Base-by-base conservation (phyloP, 306 rosid species). In the Fagus sylvatica region DNA sequence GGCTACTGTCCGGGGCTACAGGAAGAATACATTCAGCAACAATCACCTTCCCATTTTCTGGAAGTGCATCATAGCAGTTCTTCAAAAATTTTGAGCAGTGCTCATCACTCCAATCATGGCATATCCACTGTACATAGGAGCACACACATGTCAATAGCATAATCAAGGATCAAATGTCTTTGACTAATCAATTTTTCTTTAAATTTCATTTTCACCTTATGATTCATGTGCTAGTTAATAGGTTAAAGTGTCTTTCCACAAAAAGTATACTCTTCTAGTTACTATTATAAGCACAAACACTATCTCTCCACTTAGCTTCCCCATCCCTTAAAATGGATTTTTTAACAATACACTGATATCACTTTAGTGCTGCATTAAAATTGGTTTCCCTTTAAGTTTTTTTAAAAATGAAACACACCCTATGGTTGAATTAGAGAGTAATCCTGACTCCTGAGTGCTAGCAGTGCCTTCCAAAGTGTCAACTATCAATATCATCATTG, bases 31-130 rank as follows among this genome's bases (percentile, higher is more conserved):
- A 87, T 76, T 95, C 99, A 0, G 90, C 98, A 51, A 93, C 85
- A n/a, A 95, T 91, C 96, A 93, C 97, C 72, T 95, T 93, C 30
- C 98, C 98, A 2, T 87, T 68, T 8, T 87, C 83, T 0, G 98
- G 97, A 9, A 95, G 86, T 3, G 98, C 91, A 0, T 82, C 89
- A 0, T 90, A 85, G 87, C 98, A 95, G 73, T 93, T 93, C 90
- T 88, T 93, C 85, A 95, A 79, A 36, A 93, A 75, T 33, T 93
- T 93, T 76, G 86, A 59, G 89, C 98, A 95, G 80, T 95, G 96
- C 59, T 86, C 93, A 41, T 95, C 99, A 32, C 97, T 95, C 99
- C 98, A 95, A 22, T 95, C 97, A 61, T 95, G 99, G 43, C 98
- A 91, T 74, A 93, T 87, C 96, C 96, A 93, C 98, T 94, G 76